A percentile compares a stretch with the other conserved stretches of the same genome.
These are phyloP conservation scores for Neurospora sp. DNA, from an alignment of 495 filamentous ascomycete genomes.

Conservation along the genomic window DNA sequence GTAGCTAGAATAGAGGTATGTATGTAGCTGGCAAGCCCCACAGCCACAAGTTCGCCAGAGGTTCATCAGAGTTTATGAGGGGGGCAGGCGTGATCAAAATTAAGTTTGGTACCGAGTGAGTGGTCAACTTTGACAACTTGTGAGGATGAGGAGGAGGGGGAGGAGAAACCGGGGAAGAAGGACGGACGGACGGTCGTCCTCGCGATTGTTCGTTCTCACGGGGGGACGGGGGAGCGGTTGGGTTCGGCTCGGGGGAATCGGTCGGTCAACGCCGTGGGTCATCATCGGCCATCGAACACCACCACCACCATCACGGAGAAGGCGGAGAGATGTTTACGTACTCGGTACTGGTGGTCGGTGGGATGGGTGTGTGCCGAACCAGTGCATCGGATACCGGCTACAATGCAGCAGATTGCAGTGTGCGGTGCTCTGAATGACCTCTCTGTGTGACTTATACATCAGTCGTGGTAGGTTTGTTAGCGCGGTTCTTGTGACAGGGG, in stretches of 20 bases:
- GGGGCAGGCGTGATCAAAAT: neutral
- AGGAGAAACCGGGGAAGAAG: neutral
- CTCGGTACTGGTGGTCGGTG: neutral
- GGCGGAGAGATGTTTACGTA: neutral
- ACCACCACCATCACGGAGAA: neutral
- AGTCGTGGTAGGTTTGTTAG: too few species aligned
- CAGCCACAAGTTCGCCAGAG: neutral
- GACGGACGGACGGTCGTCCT: neutral
- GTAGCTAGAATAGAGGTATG: neutral
- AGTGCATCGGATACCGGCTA: neutral
- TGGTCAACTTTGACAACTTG: neutral
- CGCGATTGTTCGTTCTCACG: neutral
- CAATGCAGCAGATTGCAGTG: neutral
- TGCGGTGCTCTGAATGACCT: neutral
- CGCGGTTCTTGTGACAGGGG: too few species aligned
- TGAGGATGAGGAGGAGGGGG: neutral
- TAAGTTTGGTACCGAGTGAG: neutral
- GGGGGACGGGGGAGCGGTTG: neutral
- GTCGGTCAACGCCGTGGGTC: neutral
- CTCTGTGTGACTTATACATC: neutral
- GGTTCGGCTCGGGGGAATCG: neutral
- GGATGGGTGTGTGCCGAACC: neutral
- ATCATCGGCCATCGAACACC: neutral
- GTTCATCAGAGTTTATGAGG: neutral
- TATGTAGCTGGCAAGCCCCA: neutral